Conservation (phyloP, 164 flowering plant genomes). For the Piper betle region DNA sequence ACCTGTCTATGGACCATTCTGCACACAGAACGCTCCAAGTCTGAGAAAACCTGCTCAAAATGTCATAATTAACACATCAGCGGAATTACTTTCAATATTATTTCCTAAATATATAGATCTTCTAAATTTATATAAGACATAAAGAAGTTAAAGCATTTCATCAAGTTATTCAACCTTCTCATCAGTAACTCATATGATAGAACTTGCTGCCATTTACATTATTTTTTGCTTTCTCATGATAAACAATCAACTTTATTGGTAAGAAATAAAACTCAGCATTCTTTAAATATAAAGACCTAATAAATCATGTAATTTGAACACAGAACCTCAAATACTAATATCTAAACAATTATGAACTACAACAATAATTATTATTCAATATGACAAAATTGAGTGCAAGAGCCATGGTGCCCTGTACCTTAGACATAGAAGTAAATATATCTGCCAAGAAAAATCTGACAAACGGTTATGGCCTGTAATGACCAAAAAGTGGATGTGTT, state of each 20-base stretch:
- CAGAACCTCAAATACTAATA: too few relatives aligned
- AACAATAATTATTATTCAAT: background rate
- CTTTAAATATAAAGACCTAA: too few relatives aligned
- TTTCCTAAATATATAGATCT: background rate
- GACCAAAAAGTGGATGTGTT: background rate
- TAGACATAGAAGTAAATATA: constrained; percentile 92
- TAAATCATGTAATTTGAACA: too few relatives aligned
- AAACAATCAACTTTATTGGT: too few relatives aligned
- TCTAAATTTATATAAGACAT: background rate
- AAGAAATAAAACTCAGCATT: too few relatives aligned
- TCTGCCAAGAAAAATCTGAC: constrained; percentile 97
- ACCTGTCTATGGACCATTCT: constrained; percentile 98
- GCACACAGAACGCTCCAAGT: constrained; percentile 95
- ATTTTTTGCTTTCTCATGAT: background rate
- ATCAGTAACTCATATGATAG: background rate
- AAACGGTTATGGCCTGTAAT: constrained; percentile 85
- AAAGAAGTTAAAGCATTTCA: background rate
- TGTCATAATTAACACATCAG: background rate
- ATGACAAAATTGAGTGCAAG: background rate
- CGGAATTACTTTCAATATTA: background rate
- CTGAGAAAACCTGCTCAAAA: constrained; percentile 74
- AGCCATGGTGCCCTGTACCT: constrained; percentile 30
- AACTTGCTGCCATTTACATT: background rate
- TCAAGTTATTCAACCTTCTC: background rate
- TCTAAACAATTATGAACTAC: background rate